Conservation (phyloP, 164 flowering plant genomes). For the Malania oleifera region DNA sequence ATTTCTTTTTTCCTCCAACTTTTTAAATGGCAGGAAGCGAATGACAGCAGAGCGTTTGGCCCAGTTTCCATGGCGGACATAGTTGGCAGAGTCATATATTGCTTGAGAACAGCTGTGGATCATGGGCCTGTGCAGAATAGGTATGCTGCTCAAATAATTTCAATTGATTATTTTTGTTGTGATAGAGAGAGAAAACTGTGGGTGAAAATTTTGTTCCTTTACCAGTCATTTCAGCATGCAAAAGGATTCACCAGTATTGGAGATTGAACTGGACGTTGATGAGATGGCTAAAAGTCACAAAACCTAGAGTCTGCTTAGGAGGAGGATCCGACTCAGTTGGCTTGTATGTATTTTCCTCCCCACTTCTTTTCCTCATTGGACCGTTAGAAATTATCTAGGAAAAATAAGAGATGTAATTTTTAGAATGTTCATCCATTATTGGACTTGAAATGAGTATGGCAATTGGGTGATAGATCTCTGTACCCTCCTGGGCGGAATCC, state of each 20-base stretch:
- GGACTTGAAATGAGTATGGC: no score
- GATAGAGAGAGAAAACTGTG: neutral
- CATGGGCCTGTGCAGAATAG: conserved; percentile 94
- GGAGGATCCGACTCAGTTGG: no score
- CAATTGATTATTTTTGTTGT: neutral
- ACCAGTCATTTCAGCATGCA: conserved; percentile 56
- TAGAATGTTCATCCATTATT: no score
- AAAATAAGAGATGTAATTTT: no score
- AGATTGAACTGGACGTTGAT: conserved; percentile 82
- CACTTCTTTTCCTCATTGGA: no score
- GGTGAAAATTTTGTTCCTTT: neutral
- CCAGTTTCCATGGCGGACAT: conserved; percentile 71
- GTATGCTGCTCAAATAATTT: conserved; percentile 22
- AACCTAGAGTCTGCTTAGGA: conserved; percentile 5
- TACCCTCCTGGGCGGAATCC: no score
- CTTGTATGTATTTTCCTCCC: no score
- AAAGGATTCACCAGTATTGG: conserved; percentile 69
- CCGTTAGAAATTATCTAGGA: no score
- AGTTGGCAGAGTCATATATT: conserved; percentile 84
- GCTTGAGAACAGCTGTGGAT: conserved; percentile 72
- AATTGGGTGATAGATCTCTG: no score
- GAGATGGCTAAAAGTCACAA: conserved; percentile 81
- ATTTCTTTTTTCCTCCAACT: conserved; percentile 1
- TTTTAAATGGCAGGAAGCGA: conserved; percentile 65
- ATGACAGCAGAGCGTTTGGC: conserved; percentile 89